phyloP scores from a whole-genome alignment of 2,329 filamentous ascomycete species.

The Calonectria leucothoes region DNA sequence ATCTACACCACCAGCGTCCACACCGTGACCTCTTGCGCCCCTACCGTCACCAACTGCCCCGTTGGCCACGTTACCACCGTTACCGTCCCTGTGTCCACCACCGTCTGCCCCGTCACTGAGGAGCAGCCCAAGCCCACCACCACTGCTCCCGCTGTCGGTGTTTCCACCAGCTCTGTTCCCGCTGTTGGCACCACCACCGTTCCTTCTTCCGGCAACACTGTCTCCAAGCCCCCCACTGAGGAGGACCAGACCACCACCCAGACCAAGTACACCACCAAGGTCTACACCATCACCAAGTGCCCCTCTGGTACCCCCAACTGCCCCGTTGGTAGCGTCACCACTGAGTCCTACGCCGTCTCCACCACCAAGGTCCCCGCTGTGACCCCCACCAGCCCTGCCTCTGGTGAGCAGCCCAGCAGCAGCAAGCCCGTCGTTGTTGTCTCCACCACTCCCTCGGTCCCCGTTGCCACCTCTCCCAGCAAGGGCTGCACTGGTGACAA shows the following conservation, averaged over 20 bases:
- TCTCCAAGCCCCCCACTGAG: conserved; percentile 1
- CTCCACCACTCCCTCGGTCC: conserved; percentile 23
- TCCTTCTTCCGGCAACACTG: conserved; percentile 52
- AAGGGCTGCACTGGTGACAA: background rate
- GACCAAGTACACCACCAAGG: conserved; percentile 39
- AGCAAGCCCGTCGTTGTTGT: conserved; percentile 48
- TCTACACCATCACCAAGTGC: conserved; percentile 39
- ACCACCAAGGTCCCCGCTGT: conserved; percentile 49
- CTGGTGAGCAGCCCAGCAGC: conserved; percentile 43
- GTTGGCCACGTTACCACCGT: conserved; percentile 42
- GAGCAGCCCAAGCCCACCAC: conserved; percentile 34
- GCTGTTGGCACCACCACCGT: conserved; percentile 52
- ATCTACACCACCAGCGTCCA: conserved; percentile 35
- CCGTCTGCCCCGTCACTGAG: conserved; percentile 55
- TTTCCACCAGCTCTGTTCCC: conserved; percentile 33
- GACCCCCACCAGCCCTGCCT: conserved; percentile 42
- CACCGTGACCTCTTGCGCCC: conserved; percentile 35
- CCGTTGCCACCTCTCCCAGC: conserved; percentile 8
- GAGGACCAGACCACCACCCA: conserved; percentile 27
- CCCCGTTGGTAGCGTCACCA: conserved; percentile 43
- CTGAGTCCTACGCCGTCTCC: conserved; percentile 45
- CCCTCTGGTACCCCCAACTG: conserved; percentile 34
- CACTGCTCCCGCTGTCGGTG: conserved; percentile 9
- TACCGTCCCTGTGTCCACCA: conserved; percentile 52
- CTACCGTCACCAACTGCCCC: conserved; percentile 39